Conservation (phyloP, 306 rosid genomes). For the Rosa lucieae region DNA sequence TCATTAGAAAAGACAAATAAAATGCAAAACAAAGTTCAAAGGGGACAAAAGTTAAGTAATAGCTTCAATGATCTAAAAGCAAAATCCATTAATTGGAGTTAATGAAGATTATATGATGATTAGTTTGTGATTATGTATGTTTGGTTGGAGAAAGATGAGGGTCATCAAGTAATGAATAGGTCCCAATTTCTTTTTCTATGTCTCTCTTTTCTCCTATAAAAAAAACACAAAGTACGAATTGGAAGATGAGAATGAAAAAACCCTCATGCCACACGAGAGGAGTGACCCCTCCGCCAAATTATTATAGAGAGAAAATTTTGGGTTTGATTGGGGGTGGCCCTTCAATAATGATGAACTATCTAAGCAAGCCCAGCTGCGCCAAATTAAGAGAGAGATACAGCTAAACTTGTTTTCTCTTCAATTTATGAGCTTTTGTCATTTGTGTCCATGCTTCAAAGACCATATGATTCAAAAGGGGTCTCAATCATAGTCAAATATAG, state of each 20-base stretch:
- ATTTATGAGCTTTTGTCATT: slow-evolving; percentile 12
- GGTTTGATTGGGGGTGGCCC: slow-evolving; percentile 4
- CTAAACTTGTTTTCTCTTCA: slow-evolving; percentile 19
- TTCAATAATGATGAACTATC: slow-evolving; percentile 16
- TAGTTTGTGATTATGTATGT: slow-evolving; percentile 31
- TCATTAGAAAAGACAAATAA: not conserved
- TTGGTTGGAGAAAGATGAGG: slow-evolving; percentile 5
- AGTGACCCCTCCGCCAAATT: slow-evolving; percentile 32
- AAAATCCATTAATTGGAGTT: slow-evolving; percentile 20
- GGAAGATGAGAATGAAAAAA: slow-evolving; percentile 60
- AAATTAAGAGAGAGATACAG: slow-evolving; percentile 15
- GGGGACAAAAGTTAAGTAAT: not conserved
- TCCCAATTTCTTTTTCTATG: slow-evolving; percentile 42
- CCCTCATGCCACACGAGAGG: slow-evolving; percentile 60
- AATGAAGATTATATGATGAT: slow-evolving; percentile 47
- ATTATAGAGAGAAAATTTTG: slow-evolving; percentile 25
- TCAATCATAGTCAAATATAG: not conserved
- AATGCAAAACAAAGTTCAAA: not conserved
- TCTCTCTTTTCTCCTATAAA: slow-evolving; percentile 36
- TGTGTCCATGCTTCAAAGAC: slow-evolving; percentile 4
- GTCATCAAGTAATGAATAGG: slow-evolving; percentile 29
- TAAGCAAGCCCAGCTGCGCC: slow-evolving; percentile 20
- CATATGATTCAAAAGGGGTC: not conserved
- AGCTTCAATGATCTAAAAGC: not conserved
- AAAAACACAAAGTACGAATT: slow-evolving; percentile 51